Evolutionary conservation across 2,329 filamentous ascomycete genomes (phyloP).

Genomic region (Stylonectria norvegica): DNA sequence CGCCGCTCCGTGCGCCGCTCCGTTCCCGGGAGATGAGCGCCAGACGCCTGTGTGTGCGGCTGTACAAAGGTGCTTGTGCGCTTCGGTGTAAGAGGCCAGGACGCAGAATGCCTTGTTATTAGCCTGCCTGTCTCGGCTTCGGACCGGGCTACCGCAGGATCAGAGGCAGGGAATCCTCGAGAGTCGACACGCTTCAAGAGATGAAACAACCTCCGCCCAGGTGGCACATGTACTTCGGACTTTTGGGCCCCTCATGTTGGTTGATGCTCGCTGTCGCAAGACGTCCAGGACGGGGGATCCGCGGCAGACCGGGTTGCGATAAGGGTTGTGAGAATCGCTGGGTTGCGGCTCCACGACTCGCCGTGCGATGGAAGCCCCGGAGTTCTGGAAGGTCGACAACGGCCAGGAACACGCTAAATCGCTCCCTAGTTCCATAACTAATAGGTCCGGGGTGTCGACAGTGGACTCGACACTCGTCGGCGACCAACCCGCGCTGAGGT

Average conservation of each 20-base stretch:
- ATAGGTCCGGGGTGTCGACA: conserved; percentile 18
- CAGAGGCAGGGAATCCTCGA: conserved; percentile 15
- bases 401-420: conserved; percentile 28
- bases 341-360: conserved; percentile 20
- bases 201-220: conserved; percentile 23
- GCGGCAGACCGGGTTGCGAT: conserved; percentile 12
- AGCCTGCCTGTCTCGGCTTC: conserved; percentile 9
- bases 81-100: conserved; percentile 6
- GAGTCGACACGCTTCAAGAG: conserved; percentile 14
- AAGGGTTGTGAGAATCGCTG: conserved; percentile 21
- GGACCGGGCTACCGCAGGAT: conserved; percentile 15
- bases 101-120: background rate
- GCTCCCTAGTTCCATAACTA: conserved; percentile 28
- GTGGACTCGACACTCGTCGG: conserved; percentile 25
- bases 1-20: conserved; percentile 17
- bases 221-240: conserved; percentile 11
- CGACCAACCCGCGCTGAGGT: conserved; percentile 12
- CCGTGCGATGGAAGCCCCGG: conserved; percentile 28
- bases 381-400: conserved; percentile 28
- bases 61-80: conserved; percentile 1
- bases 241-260: conserved; percentile 11
- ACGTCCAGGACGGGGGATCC: conserved; percentile 14
- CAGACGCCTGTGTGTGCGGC: conserved; percentile 8
- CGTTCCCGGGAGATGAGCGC: conserved; percentile 20
- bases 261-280: conserved; percentile 14